Base-by-base conservation (phyloP, 2,329 filamentous ascomycete genomes). In the Colletotrichum plurivorum region DNA sequence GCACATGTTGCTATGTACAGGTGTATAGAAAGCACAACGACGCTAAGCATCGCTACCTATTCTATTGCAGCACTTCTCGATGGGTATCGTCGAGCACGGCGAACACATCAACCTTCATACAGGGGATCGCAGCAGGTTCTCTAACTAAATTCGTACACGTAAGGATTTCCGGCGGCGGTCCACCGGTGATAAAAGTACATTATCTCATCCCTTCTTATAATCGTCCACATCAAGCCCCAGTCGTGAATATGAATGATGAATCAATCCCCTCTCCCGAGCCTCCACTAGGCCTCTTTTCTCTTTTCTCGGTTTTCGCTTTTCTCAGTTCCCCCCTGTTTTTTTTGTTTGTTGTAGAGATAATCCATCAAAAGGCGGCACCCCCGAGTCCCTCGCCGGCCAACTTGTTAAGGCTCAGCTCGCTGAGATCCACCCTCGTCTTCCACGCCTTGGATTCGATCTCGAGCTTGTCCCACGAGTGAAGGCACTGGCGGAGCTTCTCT, bases 401-500 rank as follows among this genome's bases (percentile, higher is more conserved):
- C 59, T 85, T 89, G 76, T 87, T 85, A 73, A 90, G 81, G 69
- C 84, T 87, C 77, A 83, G 83, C 77, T 89, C 87, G 67, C 85
- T 88, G 69, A 89, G 76, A 55, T 89, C 86, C 51, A 85, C 87
- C 60, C 86, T 83, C 52, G 89, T 80, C 77, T 87, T 85, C 79
- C 86, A 86, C 1, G 84, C 82, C 58, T 84, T 83, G 5, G 83
- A 82, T 73, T 90, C 88, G 27, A 87, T 81, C 74, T 88, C 85
- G 52, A 87, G 80, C 73, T 82, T 82, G 62, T 89, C 84, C 85
- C 87, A 90, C 31, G 81, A 73, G 52, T 84, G 82, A 45, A 90
- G 78, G 63, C 82, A 86, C 77, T 84, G 85, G 36, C 87, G 81
- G 46, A 89, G 77, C 70, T 84, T 84, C 49, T 89, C 88, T 73